Conservation (phyloP, 805 yeast genomes). For the Spathaspora girioi region DNA sequence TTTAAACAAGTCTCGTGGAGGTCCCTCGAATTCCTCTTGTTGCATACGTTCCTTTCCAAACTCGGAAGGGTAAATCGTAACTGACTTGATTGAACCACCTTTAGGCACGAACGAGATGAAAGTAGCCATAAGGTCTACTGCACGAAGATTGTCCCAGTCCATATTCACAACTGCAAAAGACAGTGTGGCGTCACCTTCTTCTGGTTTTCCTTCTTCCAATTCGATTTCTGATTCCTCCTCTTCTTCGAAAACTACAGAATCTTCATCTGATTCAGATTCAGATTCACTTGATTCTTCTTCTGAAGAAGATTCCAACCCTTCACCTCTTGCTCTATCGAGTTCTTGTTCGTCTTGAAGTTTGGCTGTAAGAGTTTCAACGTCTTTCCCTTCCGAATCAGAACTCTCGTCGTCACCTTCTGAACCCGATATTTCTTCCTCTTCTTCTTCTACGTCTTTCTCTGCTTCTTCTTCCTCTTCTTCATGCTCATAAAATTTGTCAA, state of each 20-base stretch:
- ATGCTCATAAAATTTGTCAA: slow-evolving; percentile 62
- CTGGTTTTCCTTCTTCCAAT: slow-evolving; percentile 58
- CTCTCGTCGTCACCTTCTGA: slow-evolving; percentile 10
- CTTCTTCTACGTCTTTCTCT: slow-evolving; percentile 18
- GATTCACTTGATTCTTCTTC: slow-evolving; percentile 43
- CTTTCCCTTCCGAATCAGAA: slow-evolving; percentile 20
- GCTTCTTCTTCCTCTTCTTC: slow-evolving; percentile 26
- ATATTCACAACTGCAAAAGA: slow-evolving; percentile 89
- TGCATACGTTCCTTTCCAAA: slow-evolving; percentile 91
- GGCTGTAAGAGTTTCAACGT: not conserved
- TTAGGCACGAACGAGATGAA: slow-evolving; percentile 80
- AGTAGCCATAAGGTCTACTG: slow-evolving; percentile 86
- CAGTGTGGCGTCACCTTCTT: slow-evolving; percentile 79
- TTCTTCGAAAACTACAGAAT: slow-evolving; percentile 31
- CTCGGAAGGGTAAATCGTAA: slow-evolving; percentile 80
- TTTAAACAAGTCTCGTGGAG: slow-evolving; percentile 78
- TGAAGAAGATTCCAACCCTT: slow-evolving; percentile 38
- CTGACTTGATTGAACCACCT: slow-evolving; percentile 64
- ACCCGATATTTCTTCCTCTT: slow-evolving; percentile 1
- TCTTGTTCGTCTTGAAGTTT: slow-evolving; percentile 9
- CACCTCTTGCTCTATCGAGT: slow-evolving; percentile 68
- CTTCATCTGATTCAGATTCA: slow-evolving; percentile 41
- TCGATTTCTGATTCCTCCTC: slow-evolving; percentile 56
- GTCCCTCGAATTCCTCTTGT: slow-evolving; percentile 87
- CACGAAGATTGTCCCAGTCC: slow-evolving; percentile 95